A percentile compares a stretch with the other conserved stretches of the same genome.
These are phyloP conservation scores for Colletotrichum sp. DNA, from an alignment of 2,329 filamentous ascomycete genomes.

Conservation along the genomic window DNA sequence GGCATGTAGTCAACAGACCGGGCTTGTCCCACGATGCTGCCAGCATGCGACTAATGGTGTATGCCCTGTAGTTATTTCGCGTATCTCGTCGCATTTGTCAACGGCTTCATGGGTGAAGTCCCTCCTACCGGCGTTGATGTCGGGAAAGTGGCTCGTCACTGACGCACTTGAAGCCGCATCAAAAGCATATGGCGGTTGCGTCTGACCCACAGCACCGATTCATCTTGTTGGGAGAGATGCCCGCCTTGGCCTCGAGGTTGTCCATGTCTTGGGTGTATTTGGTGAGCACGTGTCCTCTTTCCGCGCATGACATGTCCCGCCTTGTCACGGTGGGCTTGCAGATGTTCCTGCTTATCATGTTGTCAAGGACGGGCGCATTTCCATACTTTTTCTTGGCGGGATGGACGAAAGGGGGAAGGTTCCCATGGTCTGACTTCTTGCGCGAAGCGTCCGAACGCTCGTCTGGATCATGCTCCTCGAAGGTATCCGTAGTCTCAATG, in stretches of 20 bases:
- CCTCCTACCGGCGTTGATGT: conserved; percentile 74
- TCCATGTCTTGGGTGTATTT: conserved; percentile 99
- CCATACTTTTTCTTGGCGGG: too few species aligned
- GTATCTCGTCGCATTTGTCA: too few species aligned
- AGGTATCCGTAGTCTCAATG: conserved; percentile 74
- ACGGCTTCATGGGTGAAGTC: too few species aligned
- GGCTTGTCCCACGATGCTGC: too few species aligned
- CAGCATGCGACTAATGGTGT: too few species aligned
- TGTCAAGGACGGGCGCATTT: too few species aligned
- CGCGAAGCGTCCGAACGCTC: conserved; percentile 26
- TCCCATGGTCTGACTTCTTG: too few species aligned
- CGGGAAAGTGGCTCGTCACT: conserved; percentile 79
- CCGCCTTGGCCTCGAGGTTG: conserved; percentile 88
- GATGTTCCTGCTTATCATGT: too few species aligned
- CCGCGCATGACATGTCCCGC: conserved; percentile 56
- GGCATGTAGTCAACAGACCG: too few species aligned
- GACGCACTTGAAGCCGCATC: conserved; percentile 75
- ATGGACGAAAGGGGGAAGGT: too few species aligned
- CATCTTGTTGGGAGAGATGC: conserved; percentile 81
- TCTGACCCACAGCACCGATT: conserved; percentile 98
- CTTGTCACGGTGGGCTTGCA: too few species aligned
- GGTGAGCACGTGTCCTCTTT: conserved; percentile 87
- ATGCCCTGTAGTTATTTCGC: too few species aligned
- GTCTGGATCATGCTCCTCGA: conserved; percentile 72
- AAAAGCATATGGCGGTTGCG: conserved; percentile 86